Base-by-base conservation (phyloP, 2,329 filamentous ascomycete genomes). In the Daldinia eschscholtzii region DNA sequence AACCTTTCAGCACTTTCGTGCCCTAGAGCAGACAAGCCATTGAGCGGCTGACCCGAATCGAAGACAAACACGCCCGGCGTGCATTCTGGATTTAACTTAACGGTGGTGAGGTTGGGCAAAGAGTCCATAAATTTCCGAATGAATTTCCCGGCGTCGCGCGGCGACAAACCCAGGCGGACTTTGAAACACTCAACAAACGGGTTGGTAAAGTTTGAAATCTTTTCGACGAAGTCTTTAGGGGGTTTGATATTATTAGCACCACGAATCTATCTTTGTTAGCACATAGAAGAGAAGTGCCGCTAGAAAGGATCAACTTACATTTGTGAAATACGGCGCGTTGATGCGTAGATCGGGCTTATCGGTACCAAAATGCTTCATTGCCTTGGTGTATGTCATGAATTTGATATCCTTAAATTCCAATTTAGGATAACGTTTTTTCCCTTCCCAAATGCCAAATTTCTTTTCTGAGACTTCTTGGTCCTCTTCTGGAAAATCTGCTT, bases 281-380 rank as follows among this genome's bases (percentile, higher is more conserved):
- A 39, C 33, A 28, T 33, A 37, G 13, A 63, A 41, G 0, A 37
- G 55, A 18, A 13, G 12, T 37, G 7, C n/a, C 0, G 0, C 46
- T 4, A 5, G 23, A 33, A 23, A 23, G 1, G 12, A 5, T 2
- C 1, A 4, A 78, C 83, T 59, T 78, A 92, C 90, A 75, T 87
- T 81, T 28, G 89, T 90, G 1, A 88, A 70, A 4, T 67, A 18
- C 2, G 52, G 44, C 10, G 23, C 1, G 1, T 12, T 87, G 41
- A 94, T 91, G 18, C 96, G 89, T 9, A 95, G 82, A 77, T 99
- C 96, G 3, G 96, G 96, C 79, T 99, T 99, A 80, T 99, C 96
- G 4, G 89, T 92, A 10, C 96, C 96, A 76, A 94, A 97, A 2
- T 81, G 83, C 1, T 86, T 82, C 90, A 99, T 98, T 18, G 91